Conservation (phyloP, 352 stramenopile genomes). For the Phytopythium sindhum region DNA sequence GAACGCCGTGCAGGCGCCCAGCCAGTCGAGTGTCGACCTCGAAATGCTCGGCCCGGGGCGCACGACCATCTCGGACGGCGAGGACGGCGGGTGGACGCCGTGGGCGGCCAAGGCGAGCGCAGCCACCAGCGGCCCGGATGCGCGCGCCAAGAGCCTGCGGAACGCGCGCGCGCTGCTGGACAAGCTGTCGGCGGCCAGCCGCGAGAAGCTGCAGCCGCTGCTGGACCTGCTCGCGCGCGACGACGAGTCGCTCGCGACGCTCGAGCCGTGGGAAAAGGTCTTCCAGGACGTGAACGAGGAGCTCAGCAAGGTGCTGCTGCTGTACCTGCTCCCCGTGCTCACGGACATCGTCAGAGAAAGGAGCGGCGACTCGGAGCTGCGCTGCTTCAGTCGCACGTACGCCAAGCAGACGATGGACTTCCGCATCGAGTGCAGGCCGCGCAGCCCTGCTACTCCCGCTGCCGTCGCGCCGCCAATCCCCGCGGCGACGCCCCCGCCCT, state of each 20-base stretch:
- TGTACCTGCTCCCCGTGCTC: slow-evolving; percentile 52
- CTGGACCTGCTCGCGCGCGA: slow-evolving; percentile 23
- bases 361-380: slow-evolving; percentile 17
- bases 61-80: slow-evolving; percentile 5
- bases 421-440: slow-evolving; percentile 27
- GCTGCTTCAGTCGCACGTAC: slow-evolving; percentile 60
- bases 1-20: slow-evolving; percentile 17
- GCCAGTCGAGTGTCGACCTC: slow-evolving; percentile 10
- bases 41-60: neutral
- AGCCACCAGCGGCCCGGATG: neutral
- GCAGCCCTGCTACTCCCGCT: neutral
- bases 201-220: slow-evolving; percentile 48
- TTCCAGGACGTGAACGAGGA: slow-evolving; percentile 56
- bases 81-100: slow-evolving; percentile 25
- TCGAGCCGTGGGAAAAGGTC: slow-evolving; percentile 26
- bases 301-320: slow-evolving; percentile 48
- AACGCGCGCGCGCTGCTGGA: slow-evolving; percentile 41
- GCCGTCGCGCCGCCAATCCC: neutral
- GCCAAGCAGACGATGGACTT: slow-evolving; percentile 61
- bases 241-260: slow-evolving; percentile 3
- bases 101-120: slow-evolving; percentile 31
- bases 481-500: neutral
- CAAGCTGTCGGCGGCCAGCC: slow-evolving; percentile 41
- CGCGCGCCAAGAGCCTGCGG: slow-evolving; percentile 23
- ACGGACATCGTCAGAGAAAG: slow-evolving; percentile 24